phyloP scores from a whole-genome alignment of 2,329 filamentous ascomycete genomes.

The Ceratocystis lukuohia region DNA sequence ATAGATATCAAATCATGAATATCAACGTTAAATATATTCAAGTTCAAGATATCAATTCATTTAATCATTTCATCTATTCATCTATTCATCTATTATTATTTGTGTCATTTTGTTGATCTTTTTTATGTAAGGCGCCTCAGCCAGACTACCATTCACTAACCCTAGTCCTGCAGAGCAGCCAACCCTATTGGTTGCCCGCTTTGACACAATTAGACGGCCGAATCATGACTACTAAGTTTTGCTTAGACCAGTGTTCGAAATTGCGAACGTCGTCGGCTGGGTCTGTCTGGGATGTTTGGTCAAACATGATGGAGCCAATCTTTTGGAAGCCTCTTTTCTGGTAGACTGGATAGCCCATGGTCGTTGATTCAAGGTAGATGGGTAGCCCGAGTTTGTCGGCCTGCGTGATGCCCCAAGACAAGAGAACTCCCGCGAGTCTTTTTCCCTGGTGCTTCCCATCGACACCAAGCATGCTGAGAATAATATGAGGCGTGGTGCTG shows the following conservation, averaged over 20 bases:
- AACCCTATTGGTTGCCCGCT: neutral
- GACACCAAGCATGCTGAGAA: slow-evolving; percentile 18
- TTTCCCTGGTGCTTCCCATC: slow-evolving; percentile 11
- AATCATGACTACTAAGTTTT: slow-evolving; percentile 17
- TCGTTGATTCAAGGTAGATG: slow-evolving; percentile 17
- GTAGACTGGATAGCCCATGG: slow-evolving; percentile 17
- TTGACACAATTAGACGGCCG: neutral
- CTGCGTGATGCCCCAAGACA: slow-evolving; percentile 17
- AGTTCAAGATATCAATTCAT: too few relatives aligned
- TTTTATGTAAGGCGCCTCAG: too few relatives aligned
- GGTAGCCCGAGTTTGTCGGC: slow-evolving; percentile 13
- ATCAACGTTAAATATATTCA: too few relatives aligned
- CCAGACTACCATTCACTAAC: too few relatives aligned
- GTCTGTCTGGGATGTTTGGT: neutral
- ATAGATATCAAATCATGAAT: too few relatives aligned
- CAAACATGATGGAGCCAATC: slow-evolving; percentile 13
- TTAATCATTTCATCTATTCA: too few relatives aligned
- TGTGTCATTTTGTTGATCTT: too few relatives aligned
- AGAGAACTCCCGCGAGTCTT: slow-evolving; percentile 7
- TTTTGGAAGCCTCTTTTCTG: slow-evolving; percentile 14
- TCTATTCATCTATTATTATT: too few relatives aligned
- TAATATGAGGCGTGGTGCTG: slow-evolving; percentile 16
- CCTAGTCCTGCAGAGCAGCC: too few relatives aligned
- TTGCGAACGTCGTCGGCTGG: neutral
- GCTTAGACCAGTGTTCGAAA: slow-evolving; percentile 12